Percentiles rank a stretch among this genome's conserved stretches.
Evolutionary conservation across 306 rosid genomes (phyloP).

Genomic region (Acacia melanoxylon): DNA sequence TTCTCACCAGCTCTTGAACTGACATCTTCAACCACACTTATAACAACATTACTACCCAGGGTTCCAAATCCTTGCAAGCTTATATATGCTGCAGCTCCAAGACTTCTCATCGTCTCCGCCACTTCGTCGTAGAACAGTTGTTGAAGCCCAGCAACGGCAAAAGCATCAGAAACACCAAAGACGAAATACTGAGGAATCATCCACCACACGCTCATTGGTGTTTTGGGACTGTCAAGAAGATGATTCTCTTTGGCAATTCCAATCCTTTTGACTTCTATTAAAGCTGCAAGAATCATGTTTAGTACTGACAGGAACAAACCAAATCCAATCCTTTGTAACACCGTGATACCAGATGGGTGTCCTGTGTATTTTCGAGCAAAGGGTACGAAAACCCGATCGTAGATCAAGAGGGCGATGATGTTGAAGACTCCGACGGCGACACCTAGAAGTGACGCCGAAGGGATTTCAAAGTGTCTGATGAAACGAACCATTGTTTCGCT

Average conservation of each 20-base stretch:
- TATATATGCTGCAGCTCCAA: constrained; percentile 73
- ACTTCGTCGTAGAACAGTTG: constrained; percentile 70
- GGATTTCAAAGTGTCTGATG: neutral
- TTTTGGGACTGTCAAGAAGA: constrained; percentile 45
- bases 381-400: constrained; percentile 62
- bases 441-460: neutral
- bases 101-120: constrained; percentile 59
- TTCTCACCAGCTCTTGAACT: constrained; percentile 32
- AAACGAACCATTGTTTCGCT: constrained; percentile 53
- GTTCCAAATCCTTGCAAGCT: constrained; percentile 60
- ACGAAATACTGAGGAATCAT: constrained; percentile 64
- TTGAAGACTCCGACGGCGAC: constrained; percentile 1
- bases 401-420: constrained; percentile 46
- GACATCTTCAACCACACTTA: constrained; percentile 40
- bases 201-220: constrained; percentile 76
- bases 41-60: constrained; percentile 45
- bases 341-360: constrained; percentile 58
- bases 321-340: constrained; percentile 62
- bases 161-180: constrained; percentile 46
- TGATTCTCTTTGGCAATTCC: constrained; percentile 35
- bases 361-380: constrained; percentile 38
- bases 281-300: constrained; percentile 54
- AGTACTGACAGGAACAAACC: constrained; percentile 60
- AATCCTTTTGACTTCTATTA: constrained; percentile 58
- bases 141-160: constrained; percentile 57